Evolutionary conservation across 73 alveolate genomes (phyloP).

Genomic region (Tetrahymena borealis): DNA sequence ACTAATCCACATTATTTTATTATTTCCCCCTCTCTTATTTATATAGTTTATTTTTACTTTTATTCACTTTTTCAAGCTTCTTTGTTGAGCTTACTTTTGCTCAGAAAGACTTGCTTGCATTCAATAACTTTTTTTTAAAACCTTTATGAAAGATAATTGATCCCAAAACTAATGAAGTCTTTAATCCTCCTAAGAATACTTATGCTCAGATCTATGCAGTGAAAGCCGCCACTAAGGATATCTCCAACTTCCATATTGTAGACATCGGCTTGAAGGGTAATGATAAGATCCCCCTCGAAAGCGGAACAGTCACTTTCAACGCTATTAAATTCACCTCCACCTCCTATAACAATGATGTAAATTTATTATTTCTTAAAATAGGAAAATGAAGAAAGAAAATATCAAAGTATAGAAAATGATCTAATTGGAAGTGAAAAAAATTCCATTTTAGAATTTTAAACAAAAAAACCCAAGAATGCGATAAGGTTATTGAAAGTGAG

Average conservation of each 20-base stretch:
- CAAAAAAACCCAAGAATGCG: background rate
- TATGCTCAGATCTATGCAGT: conserved; percentile 27
- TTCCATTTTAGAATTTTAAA: background rate
- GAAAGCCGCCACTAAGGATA: conserved; percentile 31
- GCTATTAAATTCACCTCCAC: conserved; percentile 57
- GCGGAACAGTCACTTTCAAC: conserved; percentile 48
- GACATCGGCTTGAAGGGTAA: conserved; percentile 63
- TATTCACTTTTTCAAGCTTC: background rate
- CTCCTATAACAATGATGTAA: conserved; percentile 51
- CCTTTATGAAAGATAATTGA: conserved; percentile 40
- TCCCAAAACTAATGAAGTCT: conserved; percentile 45
- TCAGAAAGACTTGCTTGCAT: background rate
- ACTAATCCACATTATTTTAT: too few relatives aligned
- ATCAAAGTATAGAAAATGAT: background rate
- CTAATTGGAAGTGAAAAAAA: background rate
- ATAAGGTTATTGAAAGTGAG: background rate
- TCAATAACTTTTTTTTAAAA: background rate
- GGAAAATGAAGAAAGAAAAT: background rate
- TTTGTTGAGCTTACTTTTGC: background rate
- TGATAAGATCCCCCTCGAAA: conserved; percentile 46
- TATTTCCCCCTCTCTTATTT: background rate
- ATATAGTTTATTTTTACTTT: background rate
- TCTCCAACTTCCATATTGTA: conserved; percentile 23
- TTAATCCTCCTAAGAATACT: conserved; percentile 53
- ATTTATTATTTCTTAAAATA: conserved; percentile 2